Base-by-base conservation (phyloP, 2,329 filamentous ascomycete genomes). In the Madurella fahalii region DNA sequence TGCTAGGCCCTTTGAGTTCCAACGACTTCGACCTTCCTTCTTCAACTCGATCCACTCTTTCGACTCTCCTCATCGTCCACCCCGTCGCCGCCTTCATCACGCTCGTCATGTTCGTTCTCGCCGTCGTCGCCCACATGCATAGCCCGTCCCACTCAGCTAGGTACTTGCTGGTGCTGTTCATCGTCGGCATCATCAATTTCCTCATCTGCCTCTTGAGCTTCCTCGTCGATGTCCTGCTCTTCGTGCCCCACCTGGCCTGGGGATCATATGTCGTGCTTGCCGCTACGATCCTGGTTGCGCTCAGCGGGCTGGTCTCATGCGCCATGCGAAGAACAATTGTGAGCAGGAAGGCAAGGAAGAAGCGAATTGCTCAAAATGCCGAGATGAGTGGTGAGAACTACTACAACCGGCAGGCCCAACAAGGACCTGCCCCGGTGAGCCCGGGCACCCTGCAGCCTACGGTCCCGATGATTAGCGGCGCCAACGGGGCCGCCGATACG, bases 341-440 rank as follows among this genome's bases (percentile, higher is more conserved):
- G 58, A 89, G 89, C 70, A 84, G 93, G 64, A 96, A 96, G 74
- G 89, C 92, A n/a, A 83, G 92, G 58, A 92, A 94, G 78, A 90
- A 86, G 76, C 84, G 90, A 44, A 95, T 97, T 67, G 90, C 85
- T 2, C 89, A 95, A 70, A 96, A 97, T 68, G 90, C 92, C 8
- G 92, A 97, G 69, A 97, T 97, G 92, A 97, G 89, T 68, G 93
- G 93, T 30, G 85, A 94, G 65, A 94, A 92, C 67, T 96, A 87
- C 69, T 96, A 95, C 72, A 87, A 86, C 65, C 80, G 86, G 56
- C 83, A 87, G 70, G 79, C 75, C 39, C 78, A 82, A 58, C 72
- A 83, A 57, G 18, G 37, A 2, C 67, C 77, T 37, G 64, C 71
- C 40, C 69, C 72, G 8, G 68, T 69, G 9, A 67, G 72, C 2